Base-by-base conservation (phyloP, 192 early-diverging fungal species). In the Linnemannia elongata region DNA sequence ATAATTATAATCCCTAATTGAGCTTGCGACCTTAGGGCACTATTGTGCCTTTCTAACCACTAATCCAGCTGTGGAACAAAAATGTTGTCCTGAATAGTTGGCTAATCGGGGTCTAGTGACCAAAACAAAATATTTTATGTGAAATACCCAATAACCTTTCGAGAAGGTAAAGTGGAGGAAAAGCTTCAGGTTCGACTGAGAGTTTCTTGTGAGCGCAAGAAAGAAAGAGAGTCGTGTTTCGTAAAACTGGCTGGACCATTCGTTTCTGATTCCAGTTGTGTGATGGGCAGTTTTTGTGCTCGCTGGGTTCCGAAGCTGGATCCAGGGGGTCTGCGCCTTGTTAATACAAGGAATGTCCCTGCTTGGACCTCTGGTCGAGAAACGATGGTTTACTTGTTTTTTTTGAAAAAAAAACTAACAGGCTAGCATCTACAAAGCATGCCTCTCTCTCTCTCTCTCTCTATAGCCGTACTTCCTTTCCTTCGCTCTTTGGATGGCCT, bases 261-360 rank as follows among this genome's bases (percentile, higher is more conserved):
- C 68, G 6, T 69, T 78, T 69, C 68, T 69, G 76, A 10, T 69
- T 47, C 76, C 76, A 81, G 73, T 30, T 81, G 79, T 69, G 73
- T 81, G 73, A 10, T 81, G 54, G 79, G 73, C 79, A 81, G 73
- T 60, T 75, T 75, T 75, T 81, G 55, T 70, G 47, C 73, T 69
- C 35, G 20, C 79, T 75, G 79, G 79, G 66, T 74, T 81, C 79
- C 79, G 10, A 80, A 41, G 54, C 71, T 55, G 78, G 42, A 39
- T 15, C 78, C 44, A 52, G 41, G 6, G 24, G 45, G 78, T 45
- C 33, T 81, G 57, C 73, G 72, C 73, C 79, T 75, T 81, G 63
- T 74, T 69, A 75, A 75, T n/a, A 70, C 73, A 75, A 81, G 73
- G 66, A 81, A 81, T 81, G 79, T 73, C 73, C 73, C 79, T 70